Evolutionary conservation across 768 basidiomycete genomes (phyloP).

Genomic region (Agaricus sinodeliciosus): DNA sequence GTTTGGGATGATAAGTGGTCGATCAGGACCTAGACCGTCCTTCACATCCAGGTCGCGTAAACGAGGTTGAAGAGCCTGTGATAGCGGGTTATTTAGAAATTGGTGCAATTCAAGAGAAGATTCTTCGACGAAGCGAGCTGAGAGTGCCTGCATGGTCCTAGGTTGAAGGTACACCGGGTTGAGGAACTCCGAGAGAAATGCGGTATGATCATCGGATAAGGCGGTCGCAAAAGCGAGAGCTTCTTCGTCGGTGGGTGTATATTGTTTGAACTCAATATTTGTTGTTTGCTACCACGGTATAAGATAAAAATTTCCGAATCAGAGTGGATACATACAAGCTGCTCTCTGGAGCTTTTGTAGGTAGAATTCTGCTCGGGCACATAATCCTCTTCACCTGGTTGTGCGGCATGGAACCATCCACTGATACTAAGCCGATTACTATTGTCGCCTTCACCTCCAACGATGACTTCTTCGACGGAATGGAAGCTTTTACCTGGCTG

Average conservation of each 20-base stretch:
- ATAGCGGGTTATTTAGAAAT: slow-evolving; percentile 71
- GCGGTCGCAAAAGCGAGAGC: slow-evolving; percentile 37
- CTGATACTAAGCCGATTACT: slow-evolving; percentile 80
- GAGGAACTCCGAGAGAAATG: slow-evolving; percentile 79
- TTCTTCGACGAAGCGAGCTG: slow-evolving; percentile 75
- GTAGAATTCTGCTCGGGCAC: slow-evolving; percentile 41
- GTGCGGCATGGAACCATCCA: slow-evolving; percentile 95
- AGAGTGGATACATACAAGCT: slow-evolving; percentile 62
- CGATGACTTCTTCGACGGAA: slow-evolving; percentile 94
- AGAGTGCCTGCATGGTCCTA: slow-evolving; percentile 73
- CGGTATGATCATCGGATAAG: slow-evolving; percentile 51
- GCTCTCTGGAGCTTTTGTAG: slow-evolving; percentile 80
- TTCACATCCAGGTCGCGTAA: slow-evolving; percentile 56
- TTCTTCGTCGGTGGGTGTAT: slow-evolving; percentile 39
- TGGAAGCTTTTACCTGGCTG: slow-evolving; percentile 95
- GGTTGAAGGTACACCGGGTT: slow-evolving; percentile 87
- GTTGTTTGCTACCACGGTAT: slow-evolving; percentile 45
- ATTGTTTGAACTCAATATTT: slow-evolving; percentile 51
- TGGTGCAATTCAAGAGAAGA: slow-evolving; percentile 86
- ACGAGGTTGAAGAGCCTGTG: slow-evolving; percentile 56
- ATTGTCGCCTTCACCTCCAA: slow-evolving; percentile 65
- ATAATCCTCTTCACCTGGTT: slow-evolving; percentile 88
- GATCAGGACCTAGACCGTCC: slow-evolving; percentile 56
- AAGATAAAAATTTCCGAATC: slow-evolving; percentile 5
- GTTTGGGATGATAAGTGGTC: slow-evolving; percentile 49